Evolutionary conservation across 75 land plant genomes (phyloP).

Genomic region (Pinus albicaulis): DNA sequence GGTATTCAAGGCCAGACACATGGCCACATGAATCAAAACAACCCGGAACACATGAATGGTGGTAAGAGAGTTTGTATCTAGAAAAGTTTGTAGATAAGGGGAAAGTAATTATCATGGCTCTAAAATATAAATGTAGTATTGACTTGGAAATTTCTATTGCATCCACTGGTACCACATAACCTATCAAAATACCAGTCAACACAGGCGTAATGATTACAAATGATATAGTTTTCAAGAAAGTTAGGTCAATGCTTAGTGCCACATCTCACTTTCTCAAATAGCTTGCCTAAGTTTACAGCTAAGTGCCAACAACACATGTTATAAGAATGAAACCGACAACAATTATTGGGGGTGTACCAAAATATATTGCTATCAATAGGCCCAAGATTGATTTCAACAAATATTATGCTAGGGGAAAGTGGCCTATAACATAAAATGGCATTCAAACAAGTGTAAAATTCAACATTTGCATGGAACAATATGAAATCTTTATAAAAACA

Average conservation of each 20-base stretch:
- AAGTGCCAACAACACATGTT: slow-evolving; percentile 87
- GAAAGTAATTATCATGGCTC: not conserved
- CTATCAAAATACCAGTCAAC: slow-evolving; percentile 80
- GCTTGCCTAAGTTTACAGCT: slow-evolving; percentile 91
- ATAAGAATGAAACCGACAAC: slow-evolving; percentile 89
- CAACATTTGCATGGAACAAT: not conserved
- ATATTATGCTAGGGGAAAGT: slow-evolving; percentile 63
- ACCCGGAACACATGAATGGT: slow-evolving; percentile 45
- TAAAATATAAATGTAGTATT: slow-evolving; percentile 69
- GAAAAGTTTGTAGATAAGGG: not conserved
- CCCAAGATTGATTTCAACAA: slow-evolving; percentile 79
- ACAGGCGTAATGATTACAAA: slow-evolving; percentile 83
- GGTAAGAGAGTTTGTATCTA: not conserved
- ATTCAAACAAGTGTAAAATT: too few species aligned
- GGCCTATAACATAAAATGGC: slow-evolving; percentile 17
- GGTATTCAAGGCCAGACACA: slow-evolving; percentile 77
- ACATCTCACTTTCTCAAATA: slow-evolving; percentile 89
- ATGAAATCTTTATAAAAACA: not conserved
- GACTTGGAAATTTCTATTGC: slow-evolving; percentile 93
- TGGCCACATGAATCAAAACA: slow-evolving; percentile 73
- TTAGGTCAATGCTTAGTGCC: slow-evolving; percentile 84
- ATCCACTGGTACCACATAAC: slow-evolving; percentile 97
- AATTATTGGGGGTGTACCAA: slow-evolving; percentile 60
- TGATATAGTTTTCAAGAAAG: slow-evolving; percentile 71
- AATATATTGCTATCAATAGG: slow-evolving; percentile 58